phyloP scores from a whole-genome alignment of 306 rosid genomes.

The Coriaria nepalensis region DNA sequence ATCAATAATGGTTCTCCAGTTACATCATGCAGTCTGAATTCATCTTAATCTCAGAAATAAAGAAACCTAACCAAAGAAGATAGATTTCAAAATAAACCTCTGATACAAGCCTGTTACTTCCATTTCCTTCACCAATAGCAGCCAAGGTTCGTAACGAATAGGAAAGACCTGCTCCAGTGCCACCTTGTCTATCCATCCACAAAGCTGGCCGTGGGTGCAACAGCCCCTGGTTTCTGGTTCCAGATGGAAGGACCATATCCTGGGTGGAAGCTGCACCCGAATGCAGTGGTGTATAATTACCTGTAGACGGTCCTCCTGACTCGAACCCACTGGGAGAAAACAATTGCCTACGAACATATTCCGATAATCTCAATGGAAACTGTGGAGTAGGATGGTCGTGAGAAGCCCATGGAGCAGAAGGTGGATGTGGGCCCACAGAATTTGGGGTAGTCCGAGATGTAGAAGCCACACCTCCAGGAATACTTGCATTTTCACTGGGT shows the following conservation, averaged over 20 bases:
- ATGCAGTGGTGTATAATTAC: slow-evolving; percentile 37
- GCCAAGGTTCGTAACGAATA: slow-evolving; percentile 63
- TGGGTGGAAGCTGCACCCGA: slow-evolving; percentile 44
- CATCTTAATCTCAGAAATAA: too few species aligned
- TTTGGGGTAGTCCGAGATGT: slow-evolving; percentile 23
- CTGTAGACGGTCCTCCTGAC: slow-evolving; percentile 36
- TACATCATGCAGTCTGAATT: too few species aligned
- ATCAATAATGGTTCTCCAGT: too few species aligned
- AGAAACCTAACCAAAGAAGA: too few species aligned
- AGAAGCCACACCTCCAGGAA: slow-evolving; percentile 61
- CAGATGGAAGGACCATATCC: slow-evolving; percentile 41
- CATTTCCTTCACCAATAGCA: slow-evolving; percentile 60
- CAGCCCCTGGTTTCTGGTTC: slow-evolving; percentile 30
- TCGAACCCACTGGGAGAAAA: slow-evolving; percentile 51
- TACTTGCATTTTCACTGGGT: slow-evolving; percentile 24
- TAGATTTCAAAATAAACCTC: slow-evolving; percentile 44
- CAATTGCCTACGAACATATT: slow-evolving; percentile 65
- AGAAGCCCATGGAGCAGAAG: slow-evolving; percentile 61
- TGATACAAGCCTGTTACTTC: slow-evolving; percentile 72
- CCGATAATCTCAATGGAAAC: slow-evolving; percentile 65
- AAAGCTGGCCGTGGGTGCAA: slow-evolving; percentile 45
- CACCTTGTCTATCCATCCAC: slow-evolving; percentile 70
- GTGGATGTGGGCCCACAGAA: slow-evolving; percentile 33
- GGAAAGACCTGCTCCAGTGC: slow-evolving; percentile 53
- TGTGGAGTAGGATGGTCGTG: slow-evolving; percentile 53